Base-by-base conservation (phyloP, 2,329 filamentous ascomycete species). In the Ascochyta fabae region DNA sequence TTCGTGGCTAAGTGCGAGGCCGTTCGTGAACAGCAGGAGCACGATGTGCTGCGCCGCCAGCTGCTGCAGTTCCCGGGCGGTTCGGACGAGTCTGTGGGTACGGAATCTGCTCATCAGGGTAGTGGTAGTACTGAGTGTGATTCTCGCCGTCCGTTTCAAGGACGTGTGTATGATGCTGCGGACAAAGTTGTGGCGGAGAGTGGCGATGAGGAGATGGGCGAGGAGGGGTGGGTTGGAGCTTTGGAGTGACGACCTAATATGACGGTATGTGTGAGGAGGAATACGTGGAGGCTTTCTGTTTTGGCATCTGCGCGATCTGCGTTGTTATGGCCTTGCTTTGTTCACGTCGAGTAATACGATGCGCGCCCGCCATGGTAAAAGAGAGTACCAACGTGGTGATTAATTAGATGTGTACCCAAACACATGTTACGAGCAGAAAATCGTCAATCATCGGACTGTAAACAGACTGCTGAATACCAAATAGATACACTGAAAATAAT, bases 1-100 rank as follows among this genome's bases (percentile, higher is more conserved):
- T 51, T 51, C 34, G 10, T 45, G 10, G 34, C 42, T 15, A 39
- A 51, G 27, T 45, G 48, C 22, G 48, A 51, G 22, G 48, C 48
- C 5, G 41, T 40, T 2, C 48, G 48, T 3, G 48, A 51, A 13
- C 24, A 34, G 4, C 24, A 44, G 9, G 26, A 31, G 4, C 33
- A 39, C 0, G 7, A 10, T 1, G 12, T 19, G 13, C 48, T 31
- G 40, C 33, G 31, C 26, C 48, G 33, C 8, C 24, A 51, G 26
- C 34, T 26, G 4, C 22, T 51, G 26, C 41, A 26, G 19, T 51
- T 51, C 40, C 33, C 48, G 13, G 34, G 34, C 34, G 27, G 29
- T 19, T 13, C 26, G 2, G 26, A 15, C 26, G 23, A 35, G 10
- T 33, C n/a, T 15, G 23, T 24, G 4, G 26, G 33, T 8, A 15